phyloP scores from a whole-genome alignment of 1,284 basidiomycete species.

The Gastroboletus turbinatus region DNA sequence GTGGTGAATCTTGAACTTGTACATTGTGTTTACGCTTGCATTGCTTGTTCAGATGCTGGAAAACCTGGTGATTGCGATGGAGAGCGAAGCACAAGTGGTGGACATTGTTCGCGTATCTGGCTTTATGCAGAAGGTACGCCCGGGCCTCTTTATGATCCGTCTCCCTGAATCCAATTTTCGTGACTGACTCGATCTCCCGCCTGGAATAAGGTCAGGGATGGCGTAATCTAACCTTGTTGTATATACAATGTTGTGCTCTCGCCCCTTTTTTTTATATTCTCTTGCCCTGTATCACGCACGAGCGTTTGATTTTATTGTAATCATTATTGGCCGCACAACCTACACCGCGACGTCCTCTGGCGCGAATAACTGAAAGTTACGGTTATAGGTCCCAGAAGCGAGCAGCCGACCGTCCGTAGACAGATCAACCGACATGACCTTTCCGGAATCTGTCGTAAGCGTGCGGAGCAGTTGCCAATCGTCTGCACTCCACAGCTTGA shows the following conservation, averaged over 20 bases:
- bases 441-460: slow-evolving; percentile 90
- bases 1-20: slow-evolving; percentile 15
- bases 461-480: slow-evolving; percentile 94
- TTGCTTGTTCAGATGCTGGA: slow-evolving; percentile 71
- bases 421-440: slow-evolving; percentile 97
- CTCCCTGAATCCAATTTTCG: slow-evolving; percentile 17
- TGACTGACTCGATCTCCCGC: slow-evolving; percentile 22
- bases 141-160: slow-evolving; percentile 6
- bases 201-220: slow-evolving; percentile 62
- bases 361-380: slow-evolving; percentile 90
- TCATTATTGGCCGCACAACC: slow-evolving; percentile 22
- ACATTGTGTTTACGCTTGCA: slow-evolving; percentile 22
- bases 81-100: slow-evolving; percentile 83
- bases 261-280: slow-evolving; percentile 9
- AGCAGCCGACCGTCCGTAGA: slow-evolving; percentile 81
- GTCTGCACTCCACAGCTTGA: slow-evolving; percentile 97
- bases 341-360: slow-evolving; percentile 54
- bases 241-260: slow-evolving; percentile 5
- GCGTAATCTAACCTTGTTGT: slow-evolving; percentile 52
- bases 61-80: slow-evolving; percentile 84
- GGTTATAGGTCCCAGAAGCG: slow-evolving; percentile 88
- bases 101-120: slow-evolving; percentile 86
- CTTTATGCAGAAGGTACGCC: slow-evolving; percentile 79
- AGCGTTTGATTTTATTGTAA: slow-evolving; percentile 20
- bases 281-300: slow-evolving; percentile 17